These are phyloP conservation scores for Quambalaria eucalypti DNA, from an alignment of 1,284 basidiomycete genomes.

Conservation along the genomic window DNA sequence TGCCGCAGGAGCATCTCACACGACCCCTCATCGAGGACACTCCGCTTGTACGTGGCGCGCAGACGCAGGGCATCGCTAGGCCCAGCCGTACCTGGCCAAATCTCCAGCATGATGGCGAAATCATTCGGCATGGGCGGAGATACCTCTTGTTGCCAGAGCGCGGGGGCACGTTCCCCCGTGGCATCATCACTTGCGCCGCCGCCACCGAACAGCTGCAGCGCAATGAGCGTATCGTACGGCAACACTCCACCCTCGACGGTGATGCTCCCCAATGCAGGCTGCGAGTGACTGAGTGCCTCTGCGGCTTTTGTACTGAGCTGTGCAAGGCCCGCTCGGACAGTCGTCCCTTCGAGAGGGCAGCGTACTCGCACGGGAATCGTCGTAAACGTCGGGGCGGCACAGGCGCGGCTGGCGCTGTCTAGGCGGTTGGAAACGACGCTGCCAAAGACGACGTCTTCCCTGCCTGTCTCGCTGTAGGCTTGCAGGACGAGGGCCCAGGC, in stretches of 20 bases:
- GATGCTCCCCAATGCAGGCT: conserved; percentile 10
- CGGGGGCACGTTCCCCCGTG: background rate
- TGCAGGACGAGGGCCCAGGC: background rate
- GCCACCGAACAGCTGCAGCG: conserved; percentile 9
- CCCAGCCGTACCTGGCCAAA: conserved; percentile 7
- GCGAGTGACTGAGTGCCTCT: conserved; percentile 8
- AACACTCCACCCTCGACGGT: conserved; percentile 3
- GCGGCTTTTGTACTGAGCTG: background rate
- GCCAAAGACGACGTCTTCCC: conserved; percentile 3
- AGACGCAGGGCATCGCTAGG: background rate
- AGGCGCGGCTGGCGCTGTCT: conserved; percentile 2
- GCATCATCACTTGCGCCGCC: too few species aligned
- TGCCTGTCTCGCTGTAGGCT: background rate
- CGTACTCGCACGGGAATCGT: conserved; percentile 7
- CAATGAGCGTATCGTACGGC: conserved; percentile 14
- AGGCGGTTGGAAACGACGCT: conserved; percentile 11
- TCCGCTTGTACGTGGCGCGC: conserved; percentile 5
- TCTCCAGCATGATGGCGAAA: conserved; percentile 12
- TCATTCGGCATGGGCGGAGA: conserved; percentile 14
- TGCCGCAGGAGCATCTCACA: background rate
- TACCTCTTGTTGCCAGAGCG: conserved; percentile 3
- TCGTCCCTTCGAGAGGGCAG: background rate
- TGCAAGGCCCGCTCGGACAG: conserved; percentile 1
- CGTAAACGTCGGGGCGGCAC: conserved; percentile 13
- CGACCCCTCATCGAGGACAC: background rate